Conservation (phyloP, 371 early-diverging fungal species). For the Lichtheimia ornata region DNA sequence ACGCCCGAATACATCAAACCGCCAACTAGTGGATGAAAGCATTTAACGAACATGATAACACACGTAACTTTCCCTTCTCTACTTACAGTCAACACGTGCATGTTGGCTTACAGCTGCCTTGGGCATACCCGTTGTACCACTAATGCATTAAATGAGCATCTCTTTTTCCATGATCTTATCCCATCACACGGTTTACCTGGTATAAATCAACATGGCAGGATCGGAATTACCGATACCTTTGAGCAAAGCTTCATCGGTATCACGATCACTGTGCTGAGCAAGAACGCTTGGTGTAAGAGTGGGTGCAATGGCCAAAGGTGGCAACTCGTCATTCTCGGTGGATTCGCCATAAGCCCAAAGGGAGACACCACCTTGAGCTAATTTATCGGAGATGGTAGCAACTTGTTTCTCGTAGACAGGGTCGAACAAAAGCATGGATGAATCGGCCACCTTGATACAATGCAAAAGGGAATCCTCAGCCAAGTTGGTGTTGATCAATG, state of each 20-base stretch:
- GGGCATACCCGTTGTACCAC: constrained; percentile 25
- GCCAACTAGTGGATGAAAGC: constrained; percentile 16
- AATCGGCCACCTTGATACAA: constrained; percentile 29
- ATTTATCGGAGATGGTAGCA: constrained; percentile 14
- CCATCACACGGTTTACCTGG: constrained; percentile 26
- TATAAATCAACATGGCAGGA: constrained; percentile 51
- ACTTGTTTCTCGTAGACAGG: constrained; percentile 18
- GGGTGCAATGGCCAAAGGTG: constrained; percentile 22
- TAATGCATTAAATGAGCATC: background rate
- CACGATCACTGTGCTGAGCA: constrained; percentile 22
- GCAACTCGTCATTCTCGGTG: constrained; percentile 24
- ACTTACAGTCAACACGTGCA: constrained; percentile 24
- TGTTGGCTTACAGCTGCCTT: constrained; percentile 28
- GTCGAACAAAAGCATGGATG: constrained; percentile 33
- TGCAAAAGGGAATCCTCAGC: constrained; percentile 30
- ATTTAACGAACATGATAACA: background rate
- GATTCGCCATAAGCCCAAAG: constrained; percentile 32
- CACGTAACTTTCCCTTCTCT: background rate
- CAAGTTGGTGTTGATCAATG: constrained; percentile 36
- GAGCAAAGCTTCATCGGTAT: constrained; percentile 31
- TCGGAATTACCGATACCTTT: constrained; percentile 27
- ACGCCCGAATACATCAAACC: constrained; percentile 23
- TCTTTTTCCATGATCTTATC: background rate
- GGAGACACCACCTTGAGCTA: constrained; percentile 9
- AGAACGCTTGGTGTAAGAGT: constrained; percentile 32